Base-by-base conservation (phyloP, 2,329 filamentous ascomycete species). In the Fusarium nurragi region DNA sequence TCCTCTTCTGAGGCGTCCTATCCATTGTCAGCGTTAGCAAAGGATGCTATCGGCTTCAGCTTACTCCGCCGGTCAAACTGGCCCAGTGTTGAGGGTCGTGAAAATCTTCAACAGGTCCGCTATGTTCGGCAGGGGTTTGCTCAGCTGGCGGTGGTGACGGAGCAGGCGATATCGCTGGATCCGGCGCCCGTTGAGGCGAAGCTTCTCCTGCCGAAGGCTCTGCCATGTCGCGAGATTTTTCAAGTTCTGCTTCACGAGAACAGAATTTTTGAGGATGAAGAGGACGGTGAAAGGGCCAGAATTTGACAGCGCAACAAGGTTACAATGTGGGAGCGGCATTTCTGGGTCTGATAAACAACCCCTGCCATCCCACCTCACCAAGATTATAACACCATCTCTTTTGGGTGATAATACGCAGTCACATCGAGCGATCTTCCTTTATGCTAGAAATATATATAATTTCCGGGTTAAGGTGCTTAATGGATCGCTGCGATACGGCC, bases 11-110 rank as follows among this genome's bases (percentile, higher is more conserved):
- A n/a, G 0, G 14, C 6, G 9, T 47, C 37, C 60, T 64, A 13
- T 1, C 0, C 1, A 7, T 8, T 4, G 21, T 61, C 7, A 55
- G 53, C 5, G 16, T 21, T 1, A 2, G 6, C 6, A 6, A 16
- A 1, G 2, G 13, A 0, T 0, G 0, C 4, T 4, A 7, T 4
- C 2, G 5, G 1, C 1, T 5, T 22, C 1, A 1, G 18, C 44
- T 10, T 55, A 64, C 60, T 5, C 9, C 22, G 3, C 21, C 54
- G 0, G 56, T 65, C 30, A 64, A 22, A 3, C 2, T 38, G 1
- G 36, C 54, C 60, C 60, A 64, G 8, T 64, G 48, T 5, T 30
- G 28, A n/a, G 60, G 18, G 13, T 34, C 14, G n/a, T 64, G 54
- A 4, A 64, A 64, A n/a, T 34, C 48, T 5, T 43, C 55, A 6